A percentile compares a stretch with the other conserved stretches of the same genome.
Evolutionary conservation across 257 asterid genomes (phyloP).

Genomic region (Solanum gandarillasii): DNA sequence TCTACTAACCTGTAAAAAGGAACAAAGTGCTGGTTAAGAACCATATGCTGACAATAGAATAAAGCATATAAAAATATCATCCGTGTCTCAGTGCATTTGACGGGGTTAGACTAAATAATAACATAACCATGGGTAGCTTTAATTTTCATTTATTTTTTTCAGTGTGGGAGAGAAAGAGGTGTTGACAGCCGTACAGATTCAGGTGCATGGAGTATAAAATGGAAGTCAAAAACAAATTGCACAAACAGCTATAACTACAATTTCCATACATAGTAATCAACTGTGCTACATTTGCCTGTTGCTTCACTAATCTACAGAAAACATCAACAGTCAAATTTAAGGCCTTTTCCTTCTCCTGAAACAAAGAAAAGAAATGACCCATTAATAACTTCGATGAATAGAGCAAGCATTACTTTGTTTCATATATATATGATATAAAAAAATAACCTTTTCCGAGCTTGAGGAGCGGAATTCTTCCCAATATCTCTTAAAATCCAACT

Average conservation of each 20-base stretch:
- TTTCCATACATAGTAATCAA: slow-evolving; percentile 67
- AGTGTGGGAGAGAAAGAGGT: neutral
- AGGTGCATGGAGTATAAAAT: slow-evolving; percentile 9
- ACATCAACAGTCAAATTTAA: slow-evolving; percentile 82
- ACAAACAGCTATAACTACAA: neutral
- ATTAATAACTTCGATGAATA: neutral
- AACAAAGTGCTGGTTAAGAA: slow-evolving; percentile 11
- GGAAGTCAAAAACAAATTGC: neutral
- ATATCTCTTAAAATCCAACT: slow-evolving; percentile 86
- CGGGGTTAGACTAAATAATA: neutral
- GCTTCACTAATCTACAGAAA: slow-evolving; percentile 96
- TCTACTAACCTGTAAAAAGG: slow-evolving; percentile 81
- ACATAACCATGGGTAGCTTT: neutral
- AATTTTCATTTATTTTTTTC: neutral
- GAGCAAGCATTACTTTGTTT: neutral
- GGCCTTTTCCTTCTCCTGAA: slow-evolving; percentile 97
- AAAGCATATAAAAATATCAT: neutral
- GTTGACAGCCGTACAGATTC: neutral
- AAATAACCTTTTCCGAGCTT: slow-evolving; percentile 50
- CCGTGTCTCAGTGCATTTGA: neutral
- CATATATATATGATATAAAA: neutral
- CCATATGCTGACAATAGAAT: slow-evolving; percentile 11
- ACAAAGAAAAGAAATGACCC: slow-evolving; percentile 14
- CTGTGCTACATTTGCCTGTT: slow-evolving; percentile 78
- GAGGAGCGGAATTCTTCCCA: slow-evolving; percentile 97